phyloP scores from a whole-genome alignment of 2,329 filamentous ascomycete species.

The Fusarium sororula region DNA sequence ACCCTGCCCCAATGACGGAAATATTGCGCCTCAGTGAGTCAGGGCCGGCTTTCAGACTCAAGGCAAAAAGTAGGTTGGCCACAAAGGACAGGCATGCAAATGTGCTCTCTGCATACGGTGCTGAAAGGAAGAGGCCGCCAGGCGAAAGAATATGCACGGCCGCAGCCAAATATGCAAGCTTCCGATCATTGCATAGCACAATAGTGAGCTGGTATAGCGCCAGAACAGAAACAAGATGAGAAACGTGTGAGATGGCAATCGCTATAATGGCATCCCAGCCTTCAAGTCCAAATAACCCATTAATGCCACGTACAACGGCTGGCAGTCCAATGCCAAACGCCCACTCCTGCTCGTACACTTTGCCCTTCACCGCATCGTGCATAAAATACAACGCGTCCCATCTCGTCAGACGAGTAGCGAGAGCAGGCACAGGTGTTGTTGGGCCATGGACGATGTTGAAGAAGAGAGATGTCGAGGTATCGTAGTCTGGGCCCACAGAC shows the following conservation, averaged over 20 bases:
- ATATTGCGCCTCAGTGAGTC: slow-evolving; percentile 51
- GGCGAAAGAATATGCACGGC: slow-evolving; percentile 85
- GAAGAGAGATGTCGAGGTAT: slow-evolving; percentile 74
- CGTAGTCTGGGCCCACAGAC: slow-evolving; percentile 70
- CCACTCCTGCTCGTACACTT: slow-evolving; percentile 85
- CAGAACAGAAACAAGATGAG: slow-evolving; percentile 80
- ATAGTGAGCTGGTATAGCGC: slow-evolving; percentile 74
- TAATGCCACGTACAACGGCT: slow-evolving; percentile 50
- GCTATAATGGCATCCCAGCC: slow-evolving; percentile 61
- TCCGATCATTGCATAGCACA: slow-evolving; percentile 60
- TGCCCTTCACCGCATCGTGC: slow-evolving; percentile 68
- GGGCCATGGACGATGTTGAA: slow-evolving; percentile 48
- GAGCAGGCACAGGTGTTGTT: slow-evolving; percentile 52
- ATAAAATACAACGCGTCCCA: slow-evolving; percentile 87
- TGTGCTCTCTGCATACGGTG: slow-evolving; percentile 83
- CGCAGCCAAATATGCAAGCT: slow-evolving; percentile 74
- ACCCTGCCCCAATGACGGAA: slow-evolving; percentile 69
- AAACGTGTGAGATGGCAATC: slow-evolving; percentile 73
- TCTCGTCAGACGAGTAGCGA: slow-evolving; percentile 69
- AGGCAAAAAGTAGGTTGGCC: slow-evolving; percentile 76
- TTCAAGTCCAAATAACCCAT: slow-evolving; percentile 31
- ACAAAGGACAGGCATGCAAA: slow-evolving; percentile 82
- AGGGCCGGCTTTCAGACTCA: slow-evolving; percentile 47
- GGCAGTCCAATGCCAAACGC: slow-evolving; percentile 72
- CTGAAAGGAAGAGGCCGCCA: slow-evolving; percentile 87